Conservation (phyloP, 1,139 yeast genomes). For the Suhomyces atakaporum region DNA sequence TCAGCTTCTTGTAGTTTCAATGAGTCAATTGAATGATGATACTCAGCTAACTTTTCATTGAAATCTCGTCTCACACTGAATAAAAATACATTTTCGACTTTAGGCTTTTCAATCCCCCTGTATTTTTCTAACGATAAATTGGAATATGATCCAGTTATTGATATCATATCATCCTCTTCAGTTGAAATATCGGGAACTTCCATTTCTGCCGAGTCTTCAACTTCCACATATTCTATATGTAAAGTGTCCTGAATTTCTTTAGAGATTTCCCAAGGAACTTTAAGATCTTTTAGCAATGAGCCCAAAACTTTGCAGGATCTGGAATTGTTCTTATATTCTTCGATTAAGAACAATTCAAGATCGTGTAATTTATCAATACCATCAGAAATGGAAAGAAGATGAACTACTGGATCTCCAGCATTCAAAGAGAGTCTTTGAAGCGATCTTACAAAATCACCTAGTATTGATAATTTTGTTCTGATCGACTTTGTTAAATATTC, state of each 20-base stretch:
- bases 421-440: conserved; percentile 40
- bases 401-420: conserved; percentile 36
- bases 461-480: conserved; percentile 24
- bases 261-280: conserved; percentile 33
- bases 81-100: conserved; percentile 11
- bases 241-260: conserved; percentile 31
- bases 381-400: conserved; percentile 35
- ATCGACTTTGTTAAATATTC: conserved; percentile 33
- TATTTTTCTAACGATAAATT: conserved; percentile 27
- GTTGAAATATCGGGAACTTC: conserved; percentile 3
- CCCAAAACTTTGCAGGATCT: conserved; percentile 11
- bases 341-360: conserved; percentile 25
- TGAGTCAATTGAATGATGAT: conserved; percentile 37
- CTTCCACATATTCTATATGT: conserved; percentile 18
- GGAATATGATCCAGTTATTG: conserved; percentile 18
- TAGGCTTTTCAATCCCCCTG: conserved; percentile 10
- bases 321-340: conserved; percentile 18
- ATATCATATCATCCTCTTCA: conserved; percentile 7
- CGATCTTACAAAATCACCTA: conserved; percentile 44
- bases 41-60: conserved; percentile 24
- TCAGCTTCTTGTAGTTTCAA: conserved; percentile 28
- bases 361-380: conserved; percentile 31
- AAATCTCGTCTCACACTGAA: conserved; percentile 35
- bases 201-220: conserved; percentile 9
- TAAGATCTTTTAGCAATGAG: conserved; percentile 26